A percentile compares a stretch with the other conserved stretches of the same genome.
Evolutionary conservation across 108 stramenopile genomes (phyloP).

Genomic region (Nannochloropsis salina): DNA sequence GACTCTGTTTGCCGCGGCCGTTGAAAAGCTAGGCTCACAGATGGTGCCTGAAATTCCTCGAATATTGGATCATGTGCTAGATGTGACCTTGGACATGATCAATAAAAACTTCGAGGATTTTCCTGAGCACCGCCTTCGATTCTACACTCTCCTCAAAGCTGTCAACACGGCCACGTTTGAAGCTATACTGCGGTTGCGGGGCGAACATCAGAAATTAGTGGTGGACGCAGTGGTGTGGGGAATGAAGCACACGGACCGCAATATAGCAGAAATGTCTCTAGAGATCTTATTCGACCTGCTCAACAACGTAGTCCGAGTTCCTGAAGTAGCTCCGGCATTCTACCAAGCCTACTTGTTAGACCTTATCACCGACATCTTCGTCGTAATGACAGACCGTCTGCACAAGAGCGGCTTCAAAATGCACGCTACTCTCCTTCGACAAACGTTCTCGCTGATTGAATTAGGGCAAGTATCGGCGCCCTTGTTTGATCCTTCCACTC

Average conservation of each 20-base stretch:
- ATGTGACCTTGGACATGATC: conserved; percentile 97
- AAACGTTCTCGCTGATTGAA: conserved; percentile 91
- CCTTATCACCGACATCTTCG: conserved; percentile 92
- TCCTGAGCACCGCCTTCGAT: conserved; percentile 93
- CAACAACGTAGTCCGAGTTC: conserved; percentile 78
- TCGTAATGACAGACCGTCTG: conserved; percentile 94
- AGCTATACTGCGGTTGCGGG: conserved; percentile 87
- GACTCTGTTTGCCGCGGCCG: conserved; percentile 74
- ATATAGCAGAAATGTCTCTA: conserved; percentile 90
- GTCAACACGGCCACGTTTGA: conserved; percentile 78
- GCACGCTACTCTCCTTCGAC: conserved; percentile 91
- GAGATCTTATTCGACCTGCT: conserved; percentile 89
- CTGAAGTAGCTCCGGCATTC: conserved; percentile 81
- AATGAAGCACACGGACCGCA: conserved; percentile 97
- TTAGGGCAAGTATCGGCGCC: conserved; percentile 88
- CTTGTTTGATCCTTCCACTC: conserved; percentile 72
- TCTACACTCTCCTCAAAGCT: conserved; percentile 85
- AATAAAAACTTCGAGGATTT: conserved; percentile 95
- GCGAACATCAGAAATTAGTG: conserved; percentile 93
- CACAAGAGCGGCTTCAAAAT: conserved; percentile 98
- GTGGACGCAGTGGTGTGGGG: conserved; percentile 98
- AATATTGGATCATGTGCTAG: conserved; percentile 94
- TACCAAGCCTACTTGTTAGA: conserved; percentile 87
- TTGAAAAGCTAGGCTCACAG: conserved; percentile 62
- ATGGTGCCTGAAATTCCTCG: conserved; percentile 71